phyloP scores from a whole-genome alignment of 1,284 basidiomycete species.

The Irpex sp. region DNA sequence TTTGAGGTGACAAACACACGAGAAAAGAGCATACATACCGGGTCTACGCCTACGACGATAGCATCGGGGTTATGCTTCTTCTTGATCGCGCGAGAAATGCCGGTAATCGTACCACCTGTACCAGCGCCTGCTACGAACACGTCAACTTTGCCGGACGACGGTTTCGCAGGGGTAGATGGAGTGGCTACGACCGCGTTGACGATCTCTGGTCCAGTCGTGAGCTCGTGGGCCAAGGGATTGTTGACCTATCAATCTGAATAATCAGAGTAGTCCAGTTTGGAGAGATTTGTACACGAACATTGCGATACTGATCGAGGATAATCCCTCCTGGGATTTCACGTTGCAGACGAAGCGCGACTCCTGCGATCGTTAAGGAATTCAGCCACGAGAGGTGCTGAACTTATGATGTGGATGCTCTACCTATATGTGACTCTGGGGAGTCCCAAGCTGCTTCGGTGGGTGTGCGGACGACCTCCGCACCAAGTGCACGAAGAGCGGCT shows the following conservation, averaged over 20 bases:
- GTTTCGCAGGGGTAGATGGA: conserved; percentile 48
- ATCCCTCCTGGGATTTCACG: conserved; percentile 81
- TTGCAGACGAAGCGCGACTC: conserved; percentile 77
- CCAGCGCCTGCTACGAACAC: conserved; percentile 88
- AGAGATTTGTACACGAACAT: conserved; percentile 43
- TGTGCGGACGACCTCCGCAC: conserved; percentile 92
- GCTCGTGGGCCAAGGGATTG: conserved; percentile 89
- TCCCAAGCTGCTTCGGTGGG: conserved; percentile 89
- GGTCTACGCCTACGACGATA: conserved; percentile 86
- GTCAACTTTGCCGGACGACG: conserved; percentile 75
- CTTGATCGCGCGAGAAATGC: conserved; percentile 81
- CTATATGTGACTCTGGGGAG: conserved; percentile 86
- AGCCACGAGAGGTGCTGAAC: conserved; percentile 57
- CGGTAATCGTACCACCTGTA: conserved; percentile 93
- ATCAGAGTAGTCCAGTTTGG: conserved; percentile 5
- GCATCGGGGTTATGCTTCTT: conserved; percentile 69
- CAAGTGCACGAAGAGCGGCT: conserved; percentile 85
- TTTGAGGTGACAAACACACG: background rate
- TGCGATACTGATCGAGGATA: conserved; percentile 90
- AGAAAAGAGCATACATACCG: conserved; percentile 46
- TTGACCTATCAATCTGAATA: conserved; percentile 45
- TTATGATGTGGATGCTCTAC: conserved; percentile 46
- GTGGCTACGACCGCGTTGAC: conserved; percentile 68
- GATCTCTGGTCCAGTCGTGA: conserved; percentile 87
- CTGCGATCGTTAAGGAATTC: conserved; percentile 80